Conservation (phyloP, 495 filamentous ascomycete genomes). For the Aspergillus carlsbadensis region DNA sequence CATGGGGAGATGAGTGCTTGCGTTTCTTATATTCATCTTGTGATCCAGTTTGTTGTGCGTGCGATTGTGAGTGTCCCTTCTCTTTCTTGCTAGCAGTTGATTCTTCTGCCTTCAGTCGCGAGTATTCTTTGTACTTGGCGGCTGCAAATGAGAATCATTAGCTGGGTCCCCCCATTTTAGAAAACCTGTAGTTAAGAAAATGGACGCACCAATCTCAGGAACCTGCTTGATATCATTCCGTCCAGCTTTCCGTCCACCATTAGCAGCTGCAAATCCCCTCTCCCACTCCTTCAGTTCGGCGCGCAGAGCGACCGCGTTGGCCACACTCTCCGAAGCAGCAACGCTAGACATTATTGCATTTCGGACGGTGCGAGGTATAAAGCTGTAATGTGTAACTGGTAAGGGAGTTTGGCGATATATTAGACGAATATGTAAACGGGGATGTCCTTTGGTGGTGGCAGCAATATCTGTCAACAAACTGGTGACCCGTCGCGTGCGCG, state of each 20-base stretch:
- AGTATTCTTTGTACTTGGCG: constrained; percentile 89
- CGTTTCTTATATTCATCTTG: constrained; percentile 37
- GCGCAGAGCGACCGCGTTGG: constrained; percentile 49
- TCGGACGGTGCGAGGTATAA: not conserved
- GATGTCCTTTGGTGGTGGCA: not conserved
- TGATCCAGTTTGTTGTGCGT: constrained; percentile 11
- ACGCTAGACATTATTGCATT: constrained; percentile 37
- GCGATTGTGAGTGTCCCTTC: constrained; percentile 29
- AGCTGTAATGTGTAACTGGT: not conserved
- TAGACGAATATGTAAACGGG: not conserved
- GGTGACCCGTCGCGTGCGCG: constrained; percentile 20
- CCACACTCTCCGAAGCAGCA: constrained; percentile 26
- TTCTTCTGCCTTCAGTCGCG: constrained; percentile 62
- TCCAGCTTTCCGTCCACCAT: constrained; percentile 73
- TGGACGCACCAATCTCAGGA: constrained; percentile 68
- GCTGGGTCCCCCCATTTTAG: not conserved
- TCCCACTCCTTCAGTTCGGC: constrained; percentile 87
- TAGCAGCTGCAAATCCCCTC: constrained; percentile 63
- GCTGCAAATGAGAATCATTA: constrained; percentile 46
- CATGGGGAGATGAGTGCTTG: constrained; percentile 35
- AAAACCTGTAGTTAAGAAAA: not conserved
- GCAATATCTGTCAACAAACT: not conserved
- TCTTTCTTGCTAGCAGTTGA: constrained; percentile 23
- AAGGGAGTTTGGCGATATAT: not conserved
- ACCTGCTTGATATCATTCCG: constrained; percentile 87